These are phyloP conservation scores for Trichoderma sp. DNA, from an alignment of 2,329 filamentous ascomycete species.

Conservation along the genomic window DNA sequence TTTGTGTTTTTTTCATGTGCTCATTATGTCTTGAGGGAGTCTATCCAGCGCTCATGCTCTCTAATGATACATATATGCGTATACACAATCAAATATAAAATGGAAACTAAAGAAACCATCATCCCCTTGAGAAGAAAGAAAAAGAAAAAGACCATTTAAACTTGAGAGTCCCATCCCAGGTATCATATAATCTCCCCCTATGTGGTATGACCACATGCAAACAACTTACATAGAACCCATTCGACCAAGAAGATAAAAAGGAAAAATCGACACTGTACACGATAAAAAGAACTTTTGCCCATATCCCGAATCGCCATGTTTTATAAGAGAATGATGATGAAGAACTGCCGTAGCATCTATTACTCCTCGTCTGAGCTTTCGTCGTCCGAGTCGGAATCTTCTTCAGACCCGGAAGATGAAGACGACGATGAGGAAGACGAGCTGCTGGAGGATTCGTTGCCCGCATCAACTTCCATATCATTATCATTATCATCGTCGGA, in stretches of 20 bases:
- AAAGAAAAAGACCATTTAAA: background rate
- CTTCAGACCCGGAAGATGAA: conserved; percentile 35
- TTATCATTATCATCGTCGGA: conserved; percentile 32
- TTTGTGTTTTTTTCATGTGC: background rate
- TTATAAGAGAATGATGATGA: background rate
- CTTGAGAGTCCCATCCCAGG: conserved; percentile 22
- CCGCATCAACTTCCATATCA: conserved; percentile 19
- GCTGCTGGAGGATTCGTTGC: conserved; percentile 40
- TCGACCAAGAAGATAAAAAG: background rate
- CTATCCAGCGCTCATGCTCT: conserved; percentile 11
- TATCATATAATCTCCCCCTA: conserved; percentile 24
- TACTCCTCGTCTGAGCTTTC: conserved; percentile 28
- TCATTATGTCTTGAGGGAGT: conserved; percentile 9
- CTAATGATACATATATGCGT: conserved; percentile 14
- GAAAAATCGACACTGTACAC: background rate
- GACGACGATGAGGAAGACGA: conserved; percentile 43
- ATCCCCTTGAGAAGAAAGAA: background rate
- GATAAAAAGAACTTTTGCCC: background rate
- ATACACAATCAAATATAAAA: background rate
- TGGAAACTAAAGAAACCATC: background rate
- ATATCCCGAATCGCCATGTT: background rate
- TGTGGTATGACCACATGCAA: conserved; percentile 14
- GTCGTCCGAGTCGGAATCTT: conserved; percentile 21
- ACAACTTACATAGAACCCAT: conserved; percentile 26
- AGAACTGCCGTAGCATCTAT: background rate